A percentile compares a stretch with the other conserved stretches of the same genome.
phyloP scores from a whole-genome alignment of 352 stramenopile genomes.

The Phytophthora melonis region DNA sequence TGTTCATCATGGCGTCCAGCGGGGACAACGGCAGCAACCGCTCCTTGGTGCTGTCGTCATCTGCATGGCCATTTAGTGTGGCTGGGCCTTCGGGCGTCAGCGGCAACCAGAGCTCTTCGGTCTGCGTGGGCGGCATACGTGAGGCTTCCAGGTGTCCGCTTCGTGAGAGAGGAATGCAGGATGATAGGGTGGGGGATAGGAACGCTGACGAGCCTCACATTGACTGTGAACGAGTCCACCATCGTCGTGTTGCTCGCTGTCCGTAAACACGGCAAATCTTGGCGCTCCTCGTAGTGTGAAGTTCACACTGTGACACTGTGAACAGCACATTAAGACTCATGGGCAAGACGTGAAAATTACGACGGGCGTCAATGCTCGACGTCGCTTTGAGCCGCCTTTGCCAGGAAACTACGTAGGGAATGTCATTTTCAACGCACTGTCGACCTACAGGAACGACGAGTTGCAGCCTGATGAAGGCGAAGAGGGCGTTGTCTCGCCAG shows the following conservation, averaged over 20 bases:
- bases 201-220: conserved; percentile 2
- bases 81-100: not conserved
- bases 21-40: conserved; percentile 45
- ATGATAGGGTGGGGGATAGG: conserved; percentile 9
- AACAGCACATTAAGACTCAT: too few species aligned
- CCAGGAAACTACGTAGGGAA: conserved; percentile 59
- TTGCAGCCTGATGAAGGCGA: conserved; percentile 1
- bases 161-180: conserved; percentile 1
- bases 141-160: not conserved
- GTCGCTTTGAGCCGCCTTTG: conserved; percentile 52
- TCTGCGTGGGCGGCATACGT: conserved; percentile 20
- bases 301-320: too few species aligned
- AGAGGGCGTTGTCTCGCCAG: conserved; percentile 2
- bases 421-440: conserved; percentile 65
- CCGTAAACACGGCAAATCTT: conserved; percentile 31
- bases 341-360: conserved; percentile 51
- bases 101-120: conserved; percentile 10
- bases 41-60: not conserved
- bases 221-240: not conserved
- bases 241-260: conserved; percentile 2
- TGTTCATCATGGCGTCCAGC: conserved; percentile 59
- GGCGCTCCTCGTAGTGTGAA: too few species aligned
- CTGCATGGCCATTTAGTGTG: not conserved
- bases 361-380: conserved; percentile 60
- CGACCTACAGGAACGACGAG: conserved; percentile 33